phyloP scores from a whole-genome alignment of 2,329 filamentous ascomycete genomes.

The Phoma sp. region DNA sequence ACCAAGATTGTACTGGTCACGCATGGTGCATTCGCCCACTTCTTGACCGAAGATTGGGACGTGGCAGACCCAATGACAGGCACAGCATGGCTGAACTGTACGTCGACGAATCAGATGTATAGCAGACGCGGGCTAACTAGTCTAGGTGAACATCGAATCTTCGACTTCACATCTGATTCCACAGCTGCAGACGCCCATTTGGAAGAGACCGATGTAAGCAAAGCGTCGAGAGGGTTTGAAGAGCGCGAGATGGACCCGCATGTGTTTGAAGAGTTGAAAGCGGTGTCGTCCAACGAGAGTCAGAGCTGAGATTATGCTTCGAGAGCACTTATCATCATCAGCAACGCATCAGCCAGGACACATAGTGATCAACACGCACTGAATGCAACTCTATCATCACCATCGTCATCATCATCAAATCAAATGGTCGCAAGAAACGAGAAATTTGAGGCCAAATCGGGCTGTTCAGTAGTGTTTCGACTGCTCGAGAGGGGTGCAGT shows the following conservation, averaged over 20 bases:
- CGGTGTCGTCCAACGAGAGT: conserved; percentile 20
- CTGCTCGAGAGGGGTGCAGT: background rate
- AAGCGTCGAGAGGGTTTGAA: conserved; percentile 22
- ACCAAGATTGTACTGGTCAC: conserved; percentile 75
- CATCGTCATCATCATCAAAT: too few relatives aligned
- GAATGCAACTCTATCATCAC: too few relatives aligned
- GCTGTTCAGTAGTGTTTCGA: background rate
- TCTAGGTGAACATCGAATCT: conserved; percentile 40
- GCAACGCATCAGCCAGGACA: background rate
- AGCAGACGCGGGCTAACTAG: background rate
- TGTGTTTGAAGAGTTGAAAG: conserved; percentile 37
- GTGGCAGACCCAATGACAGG: conserved; percentile 38
- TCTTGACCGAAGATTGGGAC: conserved; percentile 79
- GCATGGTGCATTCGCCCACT: conserved; percentile 85
- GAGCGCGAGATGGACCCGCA: conserved; percentile 35
- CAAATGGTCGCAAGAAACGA: too few relatives aligned
- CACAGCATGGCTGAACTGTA: conserved; percentile 44
- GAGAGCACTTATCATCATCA: background rate
- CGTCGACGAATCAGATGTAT: background rate
- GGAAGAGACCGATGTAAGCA: conserved; percentile 33
- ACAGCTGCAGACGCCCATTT: conserved; percentile 38
- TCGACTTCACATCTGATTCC: conserved; percentile 35
- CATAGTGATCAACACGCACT: background rate
- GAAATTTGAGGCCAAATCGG: background rate
- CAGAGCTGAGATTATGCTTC: background rate